Conservation (phyloP, 768 basidiomycete genomes). For the Suillus subluteus region DNA sequence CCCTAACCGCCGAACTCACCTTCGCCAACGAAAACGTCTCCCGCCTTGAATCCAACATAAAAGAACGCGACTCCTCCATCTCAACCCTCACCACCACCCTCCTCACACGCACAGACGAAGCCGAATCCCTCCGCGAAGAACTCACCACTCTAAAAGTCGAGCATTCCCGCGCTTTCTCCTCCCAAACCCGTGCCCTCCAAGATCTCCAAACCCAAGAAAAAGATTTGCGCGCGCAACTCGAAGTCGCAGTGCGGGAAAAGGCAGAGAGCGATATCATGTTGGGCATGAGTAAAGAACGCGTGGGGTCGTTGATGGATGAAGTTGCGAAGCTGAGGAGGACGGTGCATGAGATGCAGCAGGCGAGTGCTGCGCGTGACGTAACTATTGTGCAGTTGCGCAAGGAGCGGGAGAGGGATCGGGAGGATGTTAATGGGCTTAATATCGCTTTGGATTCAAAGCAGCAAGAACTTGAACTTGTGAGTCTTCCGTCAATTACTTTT, state of each 20-base stretch:
- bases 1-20: conserved; percentile 58
- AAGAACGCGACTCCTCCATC: conserved; percentile 60
- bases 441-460: conserved; percentile 94
- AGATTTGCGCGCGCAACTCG: conserved; percentile 40
- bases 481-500: conserved; percentile 29
- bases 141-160: conserved; percentile 58
- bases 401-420: conserved; percentile 65
- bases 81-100: conserved; percentile 50
- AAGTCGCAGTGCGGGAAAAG: conserved; percentile 53
- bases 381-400: conserved; percentile 75
- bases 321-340: conserved; percentile 61
- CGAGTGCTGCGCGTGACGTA: conserved; percentile 85
- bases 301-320: conserved; percentile 56
- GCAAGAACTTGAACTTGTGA: conserved; percentile 88
- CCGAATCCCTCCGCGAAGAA: conserved; percentile 57
- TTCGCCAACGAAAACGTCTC: conserved; percentile 54
- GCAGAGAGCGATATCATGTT: conserved; percentile 59
- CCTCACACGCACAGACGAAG: conserved; percentile 52
- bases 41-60: conserved; percentile 62
- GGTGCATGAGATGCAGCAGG: conserved; percentile 72
- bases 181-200: conserved; percentile 44
- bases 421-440: conserved; percentile 83
- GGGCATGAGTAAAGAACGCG: conserved; percentile 51
- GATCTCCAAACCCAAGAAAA: conserved; percentile 15
- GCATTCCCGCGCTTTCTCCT: conserved; percentile 50